A percentile compares a stretch with the other conserved stretches of the same genome.
Evolutionary conservation across 768 basidiomycete genomes (phyloP).

Genomic region (Pleurotus citrinopileatus): DNA sequence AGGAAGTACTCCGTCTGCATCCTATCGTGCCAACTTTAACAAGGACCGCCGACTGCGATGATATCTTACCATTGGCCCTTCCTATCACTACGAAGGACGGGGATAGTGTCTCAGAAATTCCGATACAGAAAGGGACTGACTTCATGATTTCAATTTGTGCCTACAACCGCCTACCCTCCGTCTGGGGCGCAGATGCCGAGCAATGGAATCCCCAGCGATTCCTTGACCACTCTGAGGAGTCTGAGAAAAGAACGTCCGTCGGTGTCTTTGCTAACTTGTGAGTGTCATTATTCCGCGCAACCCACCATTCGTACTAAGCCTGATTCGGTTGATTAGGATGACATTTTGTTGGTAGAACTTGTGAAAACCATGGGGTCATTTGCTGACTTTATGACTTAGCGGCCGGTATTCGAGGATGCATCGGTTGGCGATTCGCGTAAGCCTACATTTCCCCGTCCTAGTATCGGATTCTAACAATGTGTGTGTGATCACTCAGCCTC

Average conservation of each 20-base stretch:
- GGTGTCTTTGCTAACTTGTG: slow-evolving; percentile 25
- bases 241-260: slow-evolving; percentile 17
- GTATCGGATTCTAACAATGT: background rate
- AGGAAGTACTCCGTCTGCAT: slow-evolving; percentile 30
- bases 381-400: background rate
- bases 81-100: slow-evolving; percentile 33
- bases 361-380: background rate
- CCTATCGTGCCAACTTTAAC: slow-evolving; percentile 25
- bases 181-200: slow-evolving; percentile 21
- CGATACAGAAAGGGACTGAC: slow-evolving; percentile 32
- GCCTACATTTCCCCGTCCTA: slow-evolving; percentile 18
- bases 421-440: slow-evolving; percentile 15
- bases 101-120: slow-evolving; percentile 26
- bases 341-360: background rate
- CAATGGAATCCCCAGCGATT: slow-evolving; percentile 19
- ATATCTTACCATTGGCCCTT: slow-evolving; percentile 39
- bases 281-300: slow-evolving; percentile 1
- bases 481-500: slow-evolving; percentile 14
- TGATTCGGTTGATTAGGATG: background rate
- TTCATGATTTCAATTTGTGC: slow-evolving; percentile 31
- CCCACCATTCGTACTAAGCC: background rate
- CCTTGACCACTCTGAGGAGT: slow-evolving; percentile 9
- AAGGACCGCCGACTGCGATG: slow-evolving; percentile 25
- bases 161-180: slow-evolving; percentile 28
- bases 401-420: slow-evolving; percentile 12